Percentiles rank a stretch among this genome's conserved stretches.
These are phyloP conservation scores for Saitozyma sp. DNA, from an alignment of 768 basidiomycete genomes.

Conservation along the genomic window DNA sequence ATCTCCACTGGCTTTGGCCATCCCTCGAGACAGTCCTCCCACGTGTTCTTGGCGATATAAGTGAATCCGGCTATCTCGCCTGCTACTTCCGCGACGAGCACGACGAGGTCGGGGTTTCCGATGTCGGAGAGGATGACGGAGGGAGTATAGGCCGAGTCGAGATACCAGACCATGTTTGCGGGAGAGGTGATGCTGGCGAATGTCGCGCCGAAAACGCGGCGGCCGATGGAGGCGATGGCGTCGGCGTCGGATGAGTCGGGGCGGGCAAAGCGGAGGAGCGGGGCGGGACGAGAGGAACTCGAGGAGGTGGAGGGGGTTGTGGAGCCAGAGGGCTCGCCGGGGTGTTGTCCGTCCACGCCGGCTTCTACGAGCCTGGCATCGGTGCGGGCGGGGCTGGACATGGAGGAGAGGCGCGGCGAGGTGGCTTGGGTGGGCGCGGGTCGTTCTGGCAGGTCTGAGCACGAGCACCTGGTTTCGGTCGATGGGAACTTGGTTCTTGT, in stretches of 20 bases:
- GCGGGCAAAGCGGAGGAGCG: too few relatives aligned
- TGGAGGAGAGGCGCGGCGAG: too few relatives aligned
- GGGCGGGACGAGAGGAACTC: too few relatives aligned
- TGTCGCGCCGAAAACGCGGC: slow-evolving; percentile 9
- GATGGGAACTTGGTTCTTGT: too few relatives aligned
- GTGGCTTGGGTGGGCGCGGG: too few relatives aligned
- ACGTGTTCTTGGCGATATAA: background rate
- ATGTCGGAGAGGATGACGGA: slow-evolving; percentile 4
- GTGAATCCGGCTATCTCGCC: slow-evolving; percentile 7
- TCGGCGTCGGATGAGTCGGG: background rate
- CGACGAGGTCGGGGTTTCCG: background rate
- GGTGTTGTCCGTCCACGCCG: too few relatives aligned
- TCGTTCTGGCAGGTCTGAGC: too few relatives aligned
- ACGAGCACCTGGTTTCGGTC: too few relatives aligned
- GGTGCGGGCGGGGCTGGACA: too few relatives aligned
- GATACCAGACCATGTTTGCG: slow-evolving; percentile 9
- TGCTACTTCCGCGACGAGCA: slow-evolving; percentile 6
- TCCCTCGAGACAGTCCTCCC: slow-evolving; percentile 8
- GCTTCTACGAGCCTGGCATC: too few relatives aligned
- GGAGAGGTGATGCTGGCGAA: slow-evolving; percentile 7
- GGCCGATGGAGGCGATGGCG: slow-evolving; percentile 10
- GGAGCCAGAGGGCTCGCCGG: too few relatives aligned
- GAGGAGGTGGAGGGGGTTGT: too few relatives aligned
- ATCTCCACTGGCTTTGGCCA: slow-evolving; percentile 15
- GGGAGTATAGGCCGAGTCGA: slow-evolving; percentile 4